Conservation (phyloP, 768 basidiomycete genomes). For the Ramaria rubella region DNA sequence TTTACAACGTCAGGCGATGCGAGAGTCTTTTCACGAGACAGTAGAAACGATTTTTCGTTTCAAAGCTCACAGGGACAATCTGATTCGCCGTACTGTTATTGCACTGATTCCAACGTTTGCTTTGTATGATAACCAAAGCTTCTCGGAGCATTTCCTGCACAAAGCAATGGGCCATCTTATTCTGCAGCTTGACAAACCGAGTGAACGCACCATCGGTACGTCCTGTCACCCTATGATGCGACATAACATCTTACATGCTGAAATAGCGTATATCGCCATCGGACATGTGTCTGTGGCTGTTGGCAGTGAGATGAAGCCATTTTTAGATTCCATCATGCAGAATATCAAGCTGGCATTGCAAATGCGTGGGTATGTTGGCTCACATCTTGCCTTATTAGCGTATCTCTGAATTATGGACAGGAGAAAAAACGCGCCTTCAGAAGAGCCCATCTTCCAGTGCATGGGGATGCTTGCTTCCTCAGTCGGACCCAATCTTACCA, state of each 20-base stretch:
- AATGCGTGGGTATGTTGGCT: slow-evolving; percentile 63
- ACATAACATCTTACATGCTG: neutral
- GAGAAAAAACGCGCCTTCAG: slow-evolving; percentile 86
- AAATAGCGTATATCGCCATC: slow-evolving; percentile 86
- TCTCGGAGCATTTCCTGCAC: slow-evolving; percentile 86
- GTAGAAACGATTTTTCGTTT: slow-evolving; percentile 88
- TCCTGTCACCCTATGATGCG: neutral
- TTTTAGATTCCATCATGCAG: slow-evolving; percentile 84
- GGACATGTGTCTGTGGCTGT: slow-evolving; percentile 92
- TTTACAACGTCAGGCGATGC: slow-evolving; percentile 63
- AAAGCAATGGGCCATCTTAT: slow-evolving; percentile 91
- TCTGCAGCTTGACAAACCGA: slow-evolving; percentile 80
- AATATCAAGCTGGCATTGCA: slow-evolving; percentile 88
- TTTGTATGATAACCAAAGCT: slow-evolving; percentile 88
- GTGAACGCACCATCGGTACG: slow-evolving; percentile 82
- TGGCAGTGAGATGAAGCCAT: slow-evolving; percentile 91
- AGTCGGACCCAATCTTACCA: slow-evolving; percentile 93
- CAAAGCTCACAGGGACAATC: slow-evolving; percentile 77
- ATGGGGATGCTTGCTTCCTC: slow-evolving; percentile 93
- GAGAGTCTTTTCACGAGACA: slow-evolving; percentile 75
- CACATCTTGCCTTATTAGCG: neutral
- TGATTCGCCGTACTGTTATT: slow-evolving; percentile 92
- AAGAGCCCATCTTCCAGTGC: slow-evolving; percentile 96
- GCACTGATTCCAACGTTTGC: slow-evolving; percentile 93
- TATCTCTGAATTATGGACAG: slow-evolving; percentile 25